A percentile compares a stretch with the other conserved stretches of the same genome.
Conservation (phyloP, 176 grass and related monocot genomes). For the Carex cristatella region DNA sequence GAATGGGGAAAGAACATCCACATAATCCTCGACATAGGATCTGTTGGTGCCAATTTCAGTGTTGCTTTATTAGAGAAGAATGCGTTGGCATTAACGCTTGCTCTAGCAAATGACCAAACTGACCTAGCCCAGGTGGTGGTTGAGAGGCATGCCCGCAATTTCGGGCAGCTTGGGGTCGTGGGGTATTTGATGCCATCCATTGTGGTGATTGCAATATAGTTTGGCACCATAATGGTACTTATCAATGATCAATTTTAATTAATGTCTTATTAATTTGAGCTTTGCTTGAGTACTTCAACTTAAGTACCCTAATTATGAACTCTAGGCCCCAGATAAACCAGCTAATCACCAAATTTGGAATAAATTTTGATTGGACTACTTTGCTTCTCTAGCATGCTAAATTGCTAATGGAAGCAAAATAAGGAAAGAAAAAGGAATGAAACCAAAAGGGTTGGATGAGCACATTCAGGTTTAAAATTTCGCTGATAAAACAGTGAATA, state of each 20-base stretch:
- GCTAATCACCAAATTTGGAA: not conserved
- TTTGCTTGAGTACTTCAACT: not conserved
- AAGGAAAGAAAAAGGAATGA: not conserved
- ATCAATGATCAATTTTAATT: not conserved
- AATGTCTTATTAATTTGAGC: not conserved
- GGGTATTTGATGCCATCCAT: slow-evolving; percentile 90
- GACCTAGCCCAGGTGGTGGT: slow-evolving; percentile 73
- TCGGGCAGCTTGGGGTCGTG: slow-evolving; percentile 66
- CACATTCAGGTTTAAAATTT: not conserved
- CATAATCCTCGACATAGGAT: slow-evolving; percentile 69
- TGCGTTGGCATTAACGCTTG: slow-evolving; percentile 68
- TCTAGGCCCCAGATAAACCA: not conserved
- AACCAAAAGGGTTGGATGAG: not conserved
- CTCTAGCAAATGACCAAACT: slow-evolving; percentile 65
- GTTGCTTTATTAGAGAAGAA: slow-evolving; percentile 57
- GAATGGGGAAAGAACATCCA: slow-evolving; percentile 98
- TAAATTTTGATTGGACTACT: not conserved
- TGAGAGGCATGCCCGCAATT: slow-evolving; percentile 78
- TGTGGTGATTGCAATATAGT: slow-evolving; percentile 87
- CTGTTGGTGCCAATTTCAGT: slow-evolving; percentile 63
- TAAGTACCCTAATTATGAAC: not conserved
- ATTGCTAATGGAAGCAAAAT: not conserved
- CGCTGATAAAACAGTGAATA: not conserved
- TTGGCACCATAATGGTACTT: slow-evolving; percentile 88
- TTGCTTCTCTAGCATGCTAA: not conserved